phyloP scores from a whole-genome alignment of 257 asterid genomes.

The Solanum lycopersicoides region DNA sequence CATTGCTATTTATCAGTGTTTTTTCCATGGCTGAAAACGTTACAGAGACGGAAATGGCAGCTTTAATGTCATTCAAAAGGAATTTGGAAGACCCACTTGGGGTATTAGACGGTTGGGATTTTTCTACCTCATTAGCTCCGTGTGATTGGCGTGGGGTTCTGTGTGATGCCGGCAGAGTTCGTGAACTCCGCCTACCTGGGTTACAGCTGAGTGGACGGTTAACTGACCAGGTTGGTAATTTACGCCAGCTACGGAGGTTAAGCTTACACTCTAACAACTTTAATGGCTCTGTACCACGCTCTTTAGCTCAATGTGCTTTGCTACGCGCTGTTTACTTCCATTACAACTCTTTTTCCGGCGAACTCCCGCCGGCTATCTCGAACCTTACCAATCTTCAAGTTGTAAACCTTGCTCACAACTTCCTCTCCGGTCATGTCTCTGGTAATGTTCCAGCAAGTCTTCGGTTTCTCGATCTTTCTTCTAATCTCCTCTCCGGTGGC shows the following conservation, averaged over 20 bases:
- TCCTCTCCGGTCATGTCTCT: constrained; percentile 39
- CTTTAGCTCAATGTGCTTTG: constrained; percentile 35
- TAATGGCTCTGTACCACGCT: constrained; percentile 41
- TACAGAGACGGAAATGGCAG: constrained; percentile 40
- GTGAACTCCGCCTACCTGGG: constrained; percentile 46
- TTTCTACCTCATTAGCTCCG: constrained; percentile 43
- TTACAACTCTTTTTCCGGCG: constrained; percentile 41
- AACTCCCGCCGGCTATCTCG: constrained; percentile 16
- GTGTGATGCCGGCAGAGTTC: constrained; percentile 32
- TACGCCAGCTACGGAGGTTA: constrained; percentile 53
- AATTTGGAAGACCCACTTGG: constrained; percentile 47
- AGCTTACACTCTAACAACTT: constrained; percentile 47
- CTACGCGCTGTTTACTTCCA: constrained; percentile 42
- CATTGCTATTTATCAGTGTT: not conserved
- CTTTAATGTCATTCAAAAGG: constrained; percentile 29
- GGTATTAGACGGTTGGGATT: constrained; percentile 37
- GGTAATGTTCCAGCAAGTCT: constrained; percentile 23
- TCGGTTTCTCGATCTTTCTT: constrained; percentile 41
- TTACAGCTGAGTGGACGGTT: constrained; percentile 44
- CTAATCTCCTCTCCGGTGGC: constrained; percentile 38
- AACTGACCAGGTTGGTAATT: constrained; percentile 24
- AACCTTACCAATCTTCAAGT: constrained; percentile 32
- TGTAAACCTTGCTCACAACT: constrained; percentile 44
- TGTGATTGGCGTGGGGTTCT: constrained; percentile 73
- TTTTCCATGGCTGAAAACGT: not conserved